Evolutionary conservation across 225 moss, liverwort and hornwort species (phyloP), one percentile per base, ranked within the genome.

Genomic region (Sphagnum contortum): DNA sequence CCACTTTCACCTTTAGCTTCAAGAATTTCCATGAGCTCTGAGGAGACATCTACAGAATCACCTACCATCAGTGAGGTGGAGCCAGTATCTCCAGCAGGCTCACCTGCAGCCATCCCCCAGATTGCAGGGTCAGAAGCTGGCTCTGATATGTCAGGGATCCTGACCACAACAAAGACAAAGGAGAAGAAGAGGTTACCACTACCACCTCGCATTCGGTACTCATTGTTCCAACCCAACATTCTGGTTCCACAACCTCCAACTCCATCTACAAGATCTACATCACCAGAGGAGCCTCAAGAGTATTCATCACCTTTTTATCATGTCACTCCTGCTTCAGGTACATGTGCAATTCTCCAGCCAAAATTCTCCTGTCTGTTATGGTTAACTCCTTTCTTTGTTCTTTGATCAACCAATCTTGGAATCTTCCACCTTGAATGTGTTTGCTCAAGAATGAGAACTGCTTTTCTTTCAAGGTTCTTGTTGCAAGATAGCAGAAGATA

Each of bases 201-300:
- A 11, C 50, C 68, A 62, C 70, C 74, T 6, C 64, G 77, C 9
- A 63, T 83, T 8, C 72, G 72, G 49, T 83, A 77, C 68, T 83
- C 83, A 4, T 66, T 83, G 70, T 83, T 80, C 50, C 80, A 80
- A 60, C 61, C 74, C 53, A 75, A 83, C 70, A n/a, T 77, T 55
- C 77, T 80, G 13, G 12, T 80, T 65, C 65, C 47, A 29, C 29
- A 29, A 60, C 74, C 74, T 44, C 74, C 67, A 59, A 12, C 72
- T 62, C 72, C 70, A 9, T 48, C 47, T n/a, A 66, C 66, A 12
- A 55, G 66, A 6, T 65, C 59, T 1, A 62, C 51, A 9, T 58
- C 68, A 59, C 70, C 60, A 50, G 80, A 80, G 10, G 76, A 70
- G 59, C 80, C 65, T 3, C 72, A 65, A 1, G 80, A 83, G 49